These are phyloP conservation scores for Hyaloscypha hepaticicola DNA, from an alignment of 495 filamentous ascomycete genomes.

Conservation along the genomic window DNA sequence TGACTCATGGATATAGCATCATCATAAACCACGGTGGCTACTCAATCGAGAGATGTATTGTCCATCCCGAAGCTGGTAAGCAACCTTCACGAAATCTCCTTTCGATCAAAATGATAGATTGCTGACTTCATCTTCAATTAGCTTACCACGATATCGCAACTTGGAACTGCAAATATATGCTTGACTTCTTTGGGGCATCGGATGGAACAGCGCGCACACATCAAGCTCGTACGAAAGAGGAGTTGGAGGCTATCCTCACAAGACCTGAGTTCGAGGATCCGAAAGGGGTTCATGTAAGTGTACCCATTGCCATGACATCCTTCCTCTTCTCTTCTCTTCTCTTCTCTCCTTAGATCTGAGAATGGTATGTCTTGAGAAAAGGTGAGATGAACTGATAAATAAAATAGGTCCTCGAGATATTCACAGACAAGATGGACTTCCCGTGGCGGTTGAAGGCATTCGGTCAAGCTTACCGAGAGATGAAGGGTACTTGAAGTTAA, in stretches of 20 bases:
- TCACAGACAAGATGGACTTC: slow-evolving; percentile 10
- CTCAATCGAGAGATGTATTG: slow-evolving; percentile 51
- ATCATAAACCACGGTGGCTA: slow-evolving; percentile 51
- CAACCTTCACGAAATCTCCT: too few species aligned
- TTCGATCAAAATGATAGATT: not conserved
- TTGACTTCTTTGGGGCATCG: slow-evolving; percentile 33
- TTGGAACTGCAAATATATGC: slow-evolving; percentile 44
- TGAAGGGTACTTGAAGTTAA: not conserved
- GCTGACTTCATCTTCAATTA: not conserved
- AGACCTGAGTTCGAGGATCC: not conserved
- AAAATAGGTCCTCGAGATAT: slow-evolving; percentile 7
- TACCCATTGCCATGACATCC: not conserved
- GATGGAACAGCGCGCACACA: not conserved
- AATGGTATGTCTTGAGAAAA: not conserved
- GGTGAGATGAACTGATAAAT: not conserved
- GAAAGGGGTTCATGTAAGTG: not conserved
- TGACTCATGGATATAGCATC: slow-evolving; percentile 35
- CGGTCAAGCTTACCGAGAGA: not conserved
- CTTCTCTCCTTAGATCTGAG: not conserved
- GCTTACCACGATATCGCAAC: slow-evolving; percentile 36
- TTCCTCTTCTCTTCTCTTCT: not conserved
- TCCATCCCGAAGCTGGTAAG: slow-evolving; percentile 39
- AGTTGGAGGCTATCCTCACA: not conserved
- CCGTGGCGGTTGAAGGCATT: slow-evolving; percentile 11
- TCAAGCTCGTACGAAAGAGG: not conserved